Evolutionary conservation across 345 rosid genomes (phyloP).

Genomic region (Pugionium dolabratum): DNA sequence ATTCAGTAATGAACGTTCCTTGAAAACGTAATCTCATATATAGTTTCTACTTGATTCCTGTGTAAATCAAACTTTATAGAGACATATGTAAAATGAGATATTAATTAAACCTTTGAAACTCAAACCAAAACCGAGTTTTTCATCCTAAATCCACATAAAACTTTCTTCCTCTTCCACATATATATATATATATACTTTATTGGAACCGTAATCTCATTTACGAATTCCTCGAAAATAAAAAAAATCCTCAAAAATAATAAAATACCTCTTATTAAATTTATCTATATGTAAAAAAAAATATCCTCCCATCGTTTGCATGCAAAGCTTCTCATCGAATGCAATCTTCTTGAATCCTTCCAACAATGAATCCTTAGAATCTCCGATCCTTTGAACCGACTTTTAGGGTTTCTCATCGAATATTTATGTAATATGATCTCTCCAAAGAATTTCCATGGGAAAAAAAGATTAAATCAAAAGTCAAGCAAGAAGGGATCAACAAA

Average conservation of each 20-base stretch:
- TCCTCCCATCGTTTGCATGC: conserved; percentile 36
- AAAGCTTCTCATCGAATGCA: conserved; percentile 17
- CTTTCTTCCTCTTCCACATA: conserved; percentile 13
- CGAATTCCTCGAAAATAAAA: conserved; percentile 22
- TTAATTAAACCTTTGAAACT: no score
- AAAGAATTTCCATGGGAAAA: conserved; percentile 6
- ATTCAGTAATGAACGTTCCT: no score
- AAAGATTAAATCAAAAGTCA: conserved; percentile 46
- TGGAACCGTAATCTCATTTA: conserved; percentile 29
- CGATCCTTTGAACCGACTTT: not conserved
- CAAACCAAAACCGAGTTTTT: no score
- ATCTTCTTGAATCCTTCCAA: conserved; percentile 28
- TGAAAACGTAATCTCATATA: no score
- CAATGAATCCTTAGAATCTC: conserved; percentile 1
- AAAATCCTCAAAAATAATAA: conserved; percentile 14
- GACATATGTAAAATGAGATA: no score
- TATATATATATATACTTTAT: conserved; percentile 31
- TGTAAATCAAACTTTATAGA: no score
- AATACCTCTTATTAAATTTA: conserved; percentile 15
- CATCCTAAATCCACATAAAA: conserved; percentile 16
- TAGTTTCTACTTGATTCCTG: no score
- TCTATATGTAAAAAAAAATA: conserved; percentile 19
- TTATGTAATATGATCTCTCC: conserved; percentile 20
- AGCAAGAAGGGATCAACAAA: conserved; percentile 55
- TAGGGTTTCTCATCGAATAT: not conserved